Percentiles rank a stretch among this genome's conserved stretches.
Conservation (phyloP, 208 protist species). For the Acanthamoeba quina region DNA sequence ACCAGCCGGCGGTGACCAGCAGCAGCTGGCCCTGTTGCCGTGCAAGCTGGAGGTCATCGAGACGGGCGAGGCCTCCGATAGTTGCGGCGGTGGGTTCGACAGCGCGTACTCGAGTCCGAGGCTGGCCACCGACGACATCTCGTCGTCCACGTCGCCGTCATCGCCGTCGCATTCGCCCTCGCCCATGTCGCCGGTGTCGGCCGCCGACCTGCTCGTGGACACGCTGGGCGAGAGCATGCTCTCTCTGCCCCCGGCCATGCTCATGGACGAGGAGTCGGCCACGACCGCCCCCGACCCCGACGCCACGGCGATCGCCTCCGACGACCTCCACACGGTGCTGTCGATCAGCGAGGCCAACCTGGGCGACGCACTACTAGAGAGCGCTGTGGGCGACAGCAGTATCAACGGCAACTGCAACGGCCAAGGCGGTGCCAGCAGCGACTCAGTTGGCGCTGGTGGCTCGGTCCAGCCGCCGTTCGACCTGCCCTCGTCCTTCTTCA, state of each 20-base stretch:
- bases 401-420: not conserved
- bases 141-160: not conserved
- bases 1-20: not conserved
- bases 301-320: too few relatives aligned
- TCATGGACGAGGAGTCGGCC: conserved; percentile 55
- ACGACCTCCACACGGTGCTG: too few relatives aligned
- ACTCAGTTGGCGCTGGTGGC: not conserved
- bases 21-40: not conserved
- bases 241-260: not conserved
- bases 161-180: not conserved
- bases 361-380: not conserved
- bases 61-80: too few relatives aligned
- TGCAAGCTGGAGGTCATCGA: not conserved
- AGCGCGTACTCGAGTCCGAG: not conserved
- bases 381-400: not conserved
- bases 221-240: not conserved
- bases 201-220: not conserved
- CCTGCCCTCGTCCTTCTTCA: conserved; percentile 13
- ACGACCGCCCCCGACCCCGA: not conserved
- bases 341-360: not conserved
- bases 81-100: not conserved
- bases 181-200: not conserved
- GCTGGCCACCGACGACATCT: not conserved
- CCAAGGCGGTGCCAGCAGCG: not conserved
- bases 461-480: not conserved